These are phyloP conservation scores for Orobanche coerulescens DNA, from an alignment of 257 asterid species.

Conservation along the genomic window DNA sequence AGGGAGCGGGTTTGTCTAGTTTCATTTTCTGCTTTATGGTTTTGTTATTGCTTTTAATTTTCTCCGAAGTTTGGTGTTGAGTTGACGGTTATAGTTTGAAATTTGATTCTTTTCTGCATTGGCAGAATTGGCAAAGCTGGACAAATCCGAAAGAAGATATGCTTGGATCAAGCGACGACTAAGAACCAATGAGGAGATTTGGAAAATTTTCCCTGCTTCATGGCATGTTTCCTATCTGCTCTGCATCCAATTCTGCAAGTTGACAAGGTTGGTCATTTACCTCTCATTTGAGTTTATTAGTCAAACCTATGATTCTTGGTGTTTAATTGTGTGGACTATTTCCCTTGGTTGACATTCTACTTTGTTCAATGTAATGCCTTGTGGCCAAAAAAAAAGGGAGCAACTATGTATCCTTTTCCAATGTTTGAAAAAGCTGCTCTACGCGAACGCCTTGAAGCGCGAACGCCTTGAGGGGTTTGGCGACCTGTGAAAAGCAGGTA, in stretches of 20 bases:
- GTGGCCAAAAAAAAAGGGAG: conserved; percentile 1
- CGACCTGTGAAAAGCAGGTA: too few relatives aligned
- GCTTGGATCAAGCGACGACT: conserved; percentile 95
- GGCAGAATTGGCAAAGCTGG: conserved; percentile 82
- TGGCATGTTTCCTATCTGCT: conserved; percentile 94
- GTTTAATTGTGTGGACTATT: conserved; percentile 15
- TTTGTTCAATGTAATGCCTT: conserved; percentile 14
- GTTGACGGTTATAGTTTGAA: conserved; percentile 9
- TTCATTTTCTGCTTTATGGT: neutral
- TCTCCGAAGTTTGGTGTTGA: conserved; percentile 18
- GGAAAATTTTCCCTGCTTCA: conserved; percentile 86
- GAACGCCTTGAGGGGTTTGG: too few relatives aligned
- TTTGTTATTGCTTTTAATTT: conserved; percentile 8
- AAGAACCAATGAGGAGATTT: conserved; percentile 89
- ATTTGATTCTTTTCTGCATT: conserved; percentile 22
- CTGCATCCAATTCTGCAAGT: conserved; percentile 96
- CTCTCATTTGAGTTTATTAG: conserved; percentile 18
- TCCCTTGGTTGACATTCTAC: conserved; percentile 11
- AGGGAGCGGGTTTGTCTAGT: conserved; percentile 80
- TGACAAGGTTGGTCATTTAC: conserved; percentile 64
- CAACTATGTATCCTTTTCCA: conserved; percentile 3
- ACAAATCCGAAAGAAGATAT: conserved; percentile 90
- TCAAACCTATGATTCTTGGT: conserved; percentile 5
- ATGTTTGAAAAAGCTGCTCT: too few relatives aligned
- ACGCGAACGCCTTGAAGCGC: too few relatives aligned